A percentile compares a stretch with the other conserved stretches of the same genome.
Evolutionary conservation across 108 stramenopile species (phyloP).

Genomic region (Stephanodiscus minutulus): DNA sequence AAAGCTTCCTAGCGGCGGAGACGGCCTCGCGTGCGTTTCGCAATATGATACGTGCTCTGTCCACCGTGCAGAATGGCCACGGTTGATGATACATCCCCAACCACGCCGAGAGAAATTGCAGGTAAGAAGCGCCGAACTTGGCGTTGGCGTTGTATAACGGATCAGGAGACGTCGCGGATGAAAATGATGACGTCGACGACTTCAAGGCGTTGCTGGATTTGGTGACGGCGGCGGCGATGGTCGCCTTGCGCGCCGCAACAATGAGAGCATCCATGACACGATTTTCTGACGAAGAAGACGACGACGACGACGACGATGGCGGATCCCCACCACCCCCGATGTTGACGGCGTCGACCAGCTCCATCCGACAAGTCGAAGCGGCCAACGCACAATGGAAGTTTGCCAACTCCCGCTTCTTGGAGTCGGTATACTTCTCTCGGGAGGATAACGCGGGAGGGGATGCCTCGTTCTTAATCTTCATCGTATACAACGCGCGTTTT

Average conservation of each 20-base stretch:
- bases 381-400: constrained; percentile 26
- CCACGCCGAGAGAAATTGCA: constrained; percentile 66
- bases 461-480: neutral
- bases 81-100: constrained; percentile 62
- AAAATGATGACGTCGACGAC: neutral
- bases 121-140: constrained; percentile 37
- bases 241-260: constrained; percentile 22
- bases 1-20: constrained; percentile 28
- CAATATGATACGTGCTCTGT: constrained; percentile 49
- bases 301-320: neutral
- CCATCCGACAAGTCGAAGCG: constrained; percentile 21
- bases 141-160: constrained; percentile 1
- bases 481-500: neutral
- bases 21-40: constrained; percentile 50
- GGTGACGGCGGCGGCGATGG: constrained; percentile 20
- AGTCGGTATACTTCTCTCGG: constrained; percentile 14
- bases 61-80: constrained; percentile 64
- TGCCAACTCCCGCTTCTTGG: constrained; percentile 18
- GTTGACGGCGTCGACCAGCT: constrained; percentile 3
- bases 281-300: no score
- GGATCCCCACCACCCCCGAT: neutral
- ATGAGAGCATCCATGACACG: constrained; percentile 8
- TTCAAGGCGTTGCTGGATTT: constrained; percentile 16
- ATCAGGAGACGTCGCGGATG: neutral
- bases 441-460: constrained; percentile 15